phyloP scores from a whole-genome alignment of 805 yeast genomes.

The Blastobotrys parvus region DNA sequence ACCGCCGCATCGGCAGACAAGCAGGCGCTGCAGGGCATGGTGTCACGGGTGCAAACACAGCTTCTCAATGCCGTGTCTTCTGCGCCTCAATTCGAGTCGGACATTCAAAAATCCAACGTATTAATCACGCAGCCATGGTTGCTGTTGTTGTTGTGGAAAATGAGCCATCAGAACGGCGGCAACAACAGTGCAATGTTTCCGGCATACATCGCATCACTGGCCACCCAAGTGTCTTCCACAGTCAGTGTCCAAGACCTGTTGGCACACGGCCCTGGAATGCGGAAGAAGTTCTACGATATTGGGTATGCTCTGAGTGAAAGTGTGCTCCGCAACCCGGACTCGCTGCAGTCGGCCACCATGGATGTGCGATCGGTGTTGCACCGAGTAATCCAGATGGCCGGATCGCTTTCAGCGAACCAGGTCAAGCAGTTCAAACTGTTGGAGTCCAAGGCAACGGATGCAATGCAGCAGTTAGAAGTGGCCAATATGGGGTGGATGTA shows the following conservation, averaged over 20 bases:
- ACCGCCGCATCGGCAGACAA: neutral
- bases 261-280: conserved; percentile 10
- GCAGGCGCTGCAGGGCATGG: neutral
- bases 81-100: conserved; percentile 3
- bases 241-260: conserved; percentile 6
- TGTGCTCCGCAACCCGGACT: neutral
- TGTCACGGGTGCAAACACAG: conserved; percentile 1
- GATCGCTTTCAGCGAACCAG: neutral
- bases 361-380: neutral
- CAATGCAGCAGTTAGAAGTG: conserved; percentile 1
- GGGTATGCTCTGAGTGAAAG: conserved; percentile 3
- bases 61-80: conserved; percentile 1
- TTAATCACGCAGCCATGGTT: conserved; percentile 10
- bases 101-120: conserved; percentile 6
- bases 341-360: neutral
- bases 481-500: neutral
- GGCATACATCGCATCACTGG: conserved; percentile 1
- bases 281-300: conserved; percentile 9
- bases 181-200: conserved; percentile 2
- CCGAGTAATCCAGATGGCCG: neutral
- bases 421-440: neutral
- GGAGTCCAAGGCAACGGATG: neutral
- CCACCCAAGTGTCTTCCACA: conserved; percentile 2
- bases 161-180: neutral
- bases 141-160: conserved; percentile 4